Evolutionary conservation across 2,329 filamentous ascomycete species (phyloP).

Genomic region (Raffaelea ambrosiae): DNA sequence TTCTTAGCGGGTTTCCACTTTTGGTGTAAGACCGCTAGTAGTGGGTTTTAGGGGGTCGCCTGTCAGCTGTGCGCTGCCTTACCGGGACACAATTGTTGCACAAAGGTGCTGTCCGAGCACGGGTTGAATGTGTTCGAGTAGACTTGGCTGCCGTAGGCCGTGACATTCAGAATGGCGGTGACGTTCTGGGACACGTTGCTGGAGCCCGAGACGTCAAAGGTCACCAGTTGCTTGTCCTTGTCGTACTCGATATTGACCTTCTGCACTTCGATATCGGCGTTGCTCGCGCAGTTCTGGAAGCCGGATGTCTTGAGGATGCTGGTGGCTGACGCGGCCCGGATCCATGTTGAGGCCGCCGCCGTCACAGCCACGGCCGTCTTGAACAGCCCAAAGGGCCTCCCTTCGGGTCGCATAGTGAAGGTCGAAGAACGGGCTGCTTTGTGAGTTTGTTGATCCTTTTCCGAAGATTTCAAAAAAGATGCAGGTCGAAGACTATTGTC

Average conservation of each 20-base stretch:
- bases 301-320: slow-evolving; percentile 74
- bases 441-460: too few species aligned
- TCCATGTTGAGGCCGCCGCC: slow-evolving; percentile 19
- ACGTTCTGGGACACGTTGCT: slow-evolving; percentile 72
- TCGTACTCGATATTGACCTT: slow-evolving; percentile 73
- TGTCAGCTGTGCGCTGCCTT: too few species aligned
- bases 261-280: slow-evolving; percentile 57
- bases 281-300: slow-evolving; percentile 62
- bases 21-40: too few species aligned
- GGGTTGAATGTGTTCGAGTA: slow-evolving; percentile 79
- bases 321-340: slow-evolving; percentile 46
- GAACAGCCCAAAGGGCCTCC: neutral
- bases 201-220: slow-evolving; percentile 74
- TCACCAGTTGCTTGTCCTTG: slow-evolving; percentile 61
- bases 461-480: too few species aligned
- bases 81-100: slow-evolving; percentile 76
- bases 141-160: slow-evolving; percentile 74
- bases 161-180: slow-evolving; percentile 64
- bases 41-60: too few species aligned
- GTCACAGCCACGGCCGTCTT: slow-evolving; percentile 11
- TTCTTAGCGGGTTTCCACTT: too few species aligned
- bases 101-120: slow-evolving; percentile 58
- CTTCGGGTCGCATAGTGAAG: slow-evolving; percentile 4
- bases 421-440: neutral
- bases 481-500: neutral